Evolutionary conservation across 2,329 filamentous ascomycete genomes (phyloP).

Genomic region (Penicillium sp.): DNA sequence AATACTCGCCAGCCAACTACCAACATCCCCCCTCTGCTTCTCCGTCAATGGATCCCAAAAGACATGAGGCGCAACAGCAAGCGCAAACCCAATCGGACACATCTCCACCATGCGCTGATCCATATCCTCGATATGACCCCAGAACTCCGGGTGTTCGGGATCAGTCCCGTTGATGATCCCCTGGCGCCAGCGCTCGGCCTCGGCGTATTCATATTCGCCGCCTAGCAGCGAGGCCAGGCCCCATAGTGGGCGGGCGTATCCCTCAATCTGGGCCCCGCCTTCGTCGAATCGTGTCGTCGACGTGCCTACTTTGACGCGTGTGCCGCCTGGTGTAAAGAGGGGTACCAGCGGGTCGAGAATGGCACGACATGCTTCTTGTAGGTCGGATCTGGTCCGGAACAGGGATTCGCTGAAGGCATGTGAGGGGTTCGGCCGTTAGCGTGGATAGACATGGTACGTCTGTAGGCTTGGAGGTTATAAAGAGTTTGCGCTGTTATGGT

Average conservation of each 20-base stretch:
- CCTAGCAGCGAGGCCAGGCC: constrained; percentile 69
- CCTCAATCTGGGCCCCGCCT: constrained; percentile 73
- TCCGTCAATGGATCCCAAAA: constrained; percentile 67
- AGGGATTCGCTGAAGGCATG: constrained; percentile 31
- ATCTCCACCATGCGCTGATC: constrained; percentile 86
- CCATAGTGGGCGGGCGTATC: constrained; percentile 73
- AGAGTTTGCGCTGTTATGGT: background rate
- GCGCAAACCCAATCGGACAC: constrained; percentile 72
- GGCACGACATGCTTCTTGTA: constrained; percentile 62
- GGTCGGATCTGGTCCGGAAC: constrained; percentile 31
- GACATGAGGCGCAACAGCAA: constrained; percentile 64
- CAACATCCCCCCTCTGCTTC: constrained; percentile 64
- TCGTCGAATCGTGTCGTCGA: constrained; percentile 77
- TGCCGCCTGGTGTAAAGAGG: constrained; percentile 67
- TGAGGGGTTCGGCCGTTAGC: constrained; percentile 32
- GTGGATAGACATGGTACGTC: constrained; percentile 28
- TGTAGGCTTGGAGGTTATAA: background rate
- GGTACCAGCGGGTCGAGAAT: constrained; percentile 69
- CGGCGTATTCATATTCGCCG: constrained; percentile 64
- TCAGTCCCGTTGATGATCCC: constrained; percentile 71
- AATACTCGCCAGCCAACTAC: constrained; percentile 72
- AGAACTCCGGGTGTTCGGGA: constrained; percentile 68
- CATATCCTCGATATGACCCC: constrained; percentile 72
- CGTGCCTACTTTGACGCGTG: constrained; percentile 66
- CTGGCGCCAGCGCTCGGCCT: constrained; percentile 65